Evolutionary conservation across 495 filamentous ascomycete species (phyloP).

Genomic region (Aspergillus conjunctus): DNA sequence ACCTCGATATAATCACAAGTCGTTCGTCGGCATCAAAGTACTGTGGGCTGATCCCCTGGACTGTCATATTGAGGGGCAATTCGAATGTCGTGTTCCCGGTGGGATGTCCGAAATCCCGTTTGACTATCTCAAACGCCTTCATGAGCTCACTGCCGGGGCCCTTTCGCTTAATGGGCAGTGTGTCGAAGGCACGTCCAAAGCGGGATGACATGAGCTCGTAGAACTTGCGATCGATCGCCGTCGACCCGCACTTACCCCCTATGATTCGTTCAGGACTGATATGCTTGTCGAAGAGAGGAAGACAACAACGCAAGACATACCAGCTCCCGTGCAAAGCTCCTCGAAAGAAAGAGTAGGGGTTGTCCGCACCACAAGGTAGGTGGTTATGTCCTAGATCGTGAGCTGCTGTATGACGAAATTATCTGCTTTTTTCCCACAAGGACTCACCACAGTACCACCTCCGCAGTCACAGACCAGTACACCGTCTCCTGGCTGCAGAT

Average conservation of each 20-base stretch:
- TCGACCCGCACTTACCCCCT: conserved; percentile 54
- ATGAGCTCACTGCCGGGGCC: conserved; percentile 28
- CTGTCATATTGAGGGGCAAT: conserved; percentile 11
- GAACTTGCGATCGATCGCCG: conserved; percentile 53
- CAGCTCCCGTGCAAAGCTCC: conserved; percentile 20
- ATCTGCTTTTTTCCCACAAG: background rate
- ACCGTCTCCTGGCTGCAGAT: conserved; percentile 17
- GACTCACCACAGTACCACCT: conserved; percentile 42
- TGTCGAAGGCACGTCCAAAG: conserved; percentile 28
- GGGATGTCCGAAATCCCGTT: conserved; percentile 22
- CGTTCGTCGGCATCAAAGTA: conserved; percentile 10
- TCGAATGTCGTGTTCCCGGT: conserved; percentile 6
- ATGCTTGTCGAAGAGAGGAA: too few species aligned
- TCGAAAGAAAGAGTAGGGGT: conserved; percentile 28
- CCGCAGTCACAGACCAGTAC: conserved; percentile 36
- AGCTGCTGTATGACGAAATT: background rate
- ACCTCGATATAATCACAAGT: conserved; percentile 8
- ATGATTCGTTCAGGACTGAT: background rate
- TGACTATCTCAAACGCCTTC: conserved; percentile 28
- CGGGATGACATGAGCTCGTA: conserved; percentile 41
- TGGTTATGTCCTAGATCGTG: conserved; percentile 32
- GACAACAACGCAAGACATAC: conserved; percentile 5
- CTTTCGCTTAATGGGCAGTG: conserved; percentile 14
- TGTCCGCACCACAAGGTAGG: conserved; percentile 35
- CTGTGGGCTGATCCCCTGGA: background rate